phyloP scores from a whole-genome alignment of 805 yeast genomes.

The Jamesozyma hellenica region DNA sequence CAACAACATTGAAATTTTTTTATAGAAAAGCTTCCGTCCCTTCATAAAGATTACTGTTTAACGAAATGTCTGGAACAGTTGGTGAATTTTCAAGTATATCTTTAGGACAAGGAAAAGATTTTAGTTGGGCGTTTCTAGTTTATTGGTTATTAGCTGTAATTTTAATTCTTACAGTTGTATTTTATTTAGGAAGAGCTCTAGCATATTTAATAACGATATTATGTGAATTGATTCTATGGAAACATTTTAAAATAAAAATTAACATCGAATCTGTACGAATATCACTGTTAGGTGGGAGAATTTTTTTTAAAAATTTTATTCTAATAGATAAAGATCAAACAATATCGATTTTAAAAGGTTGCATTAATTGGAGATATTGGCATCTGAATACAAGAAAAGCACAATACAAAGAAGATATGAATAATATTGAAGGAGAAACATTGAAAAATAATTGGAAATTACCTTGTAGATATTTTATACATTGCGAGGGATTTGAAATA shows the following conservation, averaged over 20 bases:
- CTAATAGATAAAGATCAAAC: constrained; percentile 68
- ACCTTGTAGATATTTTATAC: constrained; percentile 48
- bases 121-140: constrained; percentile 68
- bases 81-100: constrained; percentile 27
- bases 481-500: constrained; percentile 69
- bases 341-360: constrained; percentile 57
- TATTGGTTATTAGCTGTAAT: constrained; percentile 70
- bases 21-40: too few relatives aligned
- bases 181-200: constrained; percentile 63
- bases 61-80: too few relatives aligned
- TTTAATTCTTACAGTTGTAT: constrained; percentile 52
- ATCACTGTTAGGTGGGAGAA: constrained; percentile 72
- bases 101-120: constrained; percentile 24
- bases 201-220: constrained; percentile 49
- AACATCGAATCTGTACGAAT: constrained; percentile 65
- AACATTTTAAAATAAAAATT: constrained; percentile 43
- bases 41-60: too few relatives aligned
- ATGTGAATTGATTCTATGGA: constrained; percentile 54
- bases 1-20: too few relatives aligned
- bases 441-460: constrained; percentile 34
- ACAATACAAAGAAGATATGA: constrained; percentile 9
- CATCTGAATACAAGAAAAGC: constrained; percentile 34
- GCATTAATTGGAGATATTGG: constrained; percentile 91
- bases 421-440: constrained; percentile 10
- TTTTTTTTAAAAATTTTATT: constrained; percentile 66